Base-by-base conservation (phyloP, 2,329 filamentous ascomycete genomes). In the Aspergillus caelatus region DNA sequence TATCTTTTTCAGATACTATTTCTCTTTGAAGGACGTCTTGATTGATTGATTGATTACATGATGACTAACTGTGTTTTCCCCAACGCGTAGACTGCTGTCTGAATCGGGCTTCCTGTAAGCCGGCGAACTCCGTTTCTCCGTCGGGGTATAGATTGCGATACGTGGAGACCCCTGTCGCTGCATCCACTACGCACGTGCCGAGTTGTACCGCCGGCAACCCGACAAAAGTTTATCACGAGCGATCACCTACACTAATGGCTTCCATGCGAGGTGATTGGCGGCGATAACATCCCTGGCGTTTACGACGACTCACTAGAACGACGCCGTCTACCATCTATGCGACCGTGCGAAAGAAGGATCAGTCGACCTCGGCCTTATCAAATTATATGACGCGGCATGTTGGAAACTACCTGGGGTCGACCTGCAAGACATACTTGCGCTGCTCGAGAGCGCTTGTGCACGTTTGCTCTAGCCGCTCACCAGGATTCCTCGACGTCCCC, bases 81-180 rank as follows among this genome's bases (percentile, higher is more conserved):
- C 65, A 66, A 60, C 64, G 61, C 74, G 77, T 80, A 81, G 79
- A 78, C 75, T 82, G 58, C 74, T 82, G 48, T 81, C 80, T 62
- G 80, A 82, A 72, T 82, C 80, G 57, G 80, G 80, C 64, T 82
- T 82, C 72, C 71, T 82, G 70, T 82, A 80, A 72, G 68, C 62
- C 65, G 67, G 52, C 60, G 61, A 48, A 63, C 45, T 56, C 39
- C 56, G 50, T 60, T 55, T 63, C 46, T 54, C 52, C 58, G 58
- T 53, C 54, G 63, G 57, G 57, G 58, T 45, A 45, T 57, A 58
- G 57, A 55, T 48, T 41, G 60, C 56, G 53, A 59, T 58, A 54
- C 63, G 58, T 57, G 58, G 34, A 50, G 50, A 63, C 57, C 65
- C 62, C 50, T 66, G 66, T 64, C 58, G 58, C 57, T 61, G 61